A percentile compares a stretch with the other conserved stretches of the same genome.
Evolutionary conservation across 1,284 basidiomycete genomes (phyloP).

Genomic region (Volvariella volvacea): DNA sequence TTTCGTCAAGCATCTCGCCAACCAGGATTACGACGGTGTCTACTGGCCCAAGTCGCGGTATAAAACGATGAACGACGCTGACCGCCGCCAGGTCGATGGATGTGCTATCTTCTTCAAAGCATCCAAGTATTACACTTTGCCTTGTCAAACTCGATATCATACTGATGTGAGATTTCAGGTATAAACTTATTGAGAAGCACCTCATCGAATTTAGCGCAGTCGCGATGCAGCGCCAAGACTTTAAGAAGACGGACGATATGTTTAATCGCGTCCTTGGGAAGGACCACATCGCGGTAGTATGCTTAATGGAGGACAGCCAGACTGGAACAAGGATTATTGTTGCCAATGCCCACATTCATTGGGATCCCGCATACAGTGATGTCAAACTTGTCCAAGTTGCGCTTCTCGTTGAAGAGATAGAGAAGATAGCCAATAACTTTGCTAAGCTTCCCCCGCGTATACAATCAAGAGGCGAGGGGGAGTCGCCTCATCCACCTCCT

Average conservation of each 20-base stretch:
- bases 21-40: constrained; percentile 86
- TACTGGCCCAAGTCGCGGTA: constrained; percentile 94
- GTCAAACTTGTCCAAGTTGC: constrained; percentile 97
- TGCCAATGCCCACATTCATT: constrained; percentile 90
- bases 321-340: constrained; percentile 87
- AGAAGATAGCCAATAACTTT: constrained; percentile 84
- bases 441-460: constrained; percentile 75
- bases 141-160: constrained; percentile 5
- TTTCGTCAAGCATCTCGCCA: constrained; percentile 74
- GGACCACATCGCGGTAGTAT: constrained; percentile 90
- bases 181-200: constrained; percentile 89
- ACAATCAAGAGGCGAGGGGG: constrained; percentile 21
- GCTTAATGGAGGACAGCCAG: constrained; percentile 80
- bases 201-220: constrained; percentile 93
- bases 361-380: constrained; percentile 91
- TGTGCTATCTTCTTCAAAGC: constrained; percentile 96
- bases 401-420: constrained; percentile 88
- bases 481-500: constrained; percentile 30
- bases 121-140: constrained; percentile 53
- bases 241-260: constrained; percentile 99
- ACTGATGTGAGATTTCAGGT: constrained; percentile 41
- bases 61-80: constrained; percentile 88
- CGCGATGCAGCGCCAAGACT: constrained; percentile 90
- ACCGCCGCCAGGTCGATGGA: constrained; percentile 88
- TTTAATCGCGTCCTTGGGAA: constrained; percentile 97